Evolutionary conservation across 2,329 filamentous ascomycete genomes (phyloP), one percentile per base, ranked within the genome.

Genomic region (Sporothrix luriei): DNA sequence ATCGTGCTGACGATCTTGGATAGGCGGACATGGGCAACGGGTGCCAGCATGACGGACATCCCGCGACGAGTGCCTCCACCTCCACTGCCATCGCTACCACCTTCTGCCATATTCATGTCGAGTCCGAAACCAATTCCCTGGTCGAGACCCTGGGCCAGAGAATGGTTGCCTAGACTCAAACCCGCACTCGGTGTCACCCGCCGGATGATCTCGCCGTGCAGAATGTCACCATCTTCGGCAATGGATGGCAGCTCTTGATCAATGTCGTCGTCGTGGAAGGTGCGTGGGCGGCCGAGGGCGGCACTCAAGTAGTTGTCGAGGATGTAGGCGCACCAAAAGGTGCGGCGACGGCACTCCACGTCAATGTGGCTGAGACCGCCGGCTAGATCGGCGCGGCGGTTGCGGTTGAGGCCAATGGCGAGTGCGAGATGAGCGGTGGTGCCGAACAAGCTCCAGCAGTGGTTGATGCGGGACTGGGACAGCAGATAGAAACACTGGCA

Each of bases 311-410:
- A 90, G 66, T 85, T 87, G 74, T 90, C 87, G 3, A 90, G 78
- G 16, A 83, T 85, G 74, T 90, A 90, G 0, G 86, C 85, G 43
- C 85, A 86, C 88, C 88, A 90, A 67, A 91, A 90, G 0, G 87
- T 81, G 0, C 81, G 75, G 26, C 78, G 77, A 1, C 80, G 77
- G 66, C 79, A 80, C 69, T 82, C 79, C 0, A 77, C 68, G 46
- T 81, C 79, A 26, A 81, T 72, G n/a, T 77, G 74, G 68, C 79
- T 76, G 3, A 74, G 62, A 1, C 71, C 74, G 64, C 68, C 69
- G 10, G 72, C 68, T 7, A 74, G 68, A 59, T 76, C 74, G 13
- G 73, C 66, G 4, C 73, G 72, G 33, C 74, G 74, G 51, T 77
- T 78, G 0, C 80, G 72, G 62, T 82, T 78, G 19, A 87, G 74